phyloP scores from a whole-genome alignment of 2,329 filamentous ascomycete genomes.

The Microcyclospora tardicrescens region DNA sequence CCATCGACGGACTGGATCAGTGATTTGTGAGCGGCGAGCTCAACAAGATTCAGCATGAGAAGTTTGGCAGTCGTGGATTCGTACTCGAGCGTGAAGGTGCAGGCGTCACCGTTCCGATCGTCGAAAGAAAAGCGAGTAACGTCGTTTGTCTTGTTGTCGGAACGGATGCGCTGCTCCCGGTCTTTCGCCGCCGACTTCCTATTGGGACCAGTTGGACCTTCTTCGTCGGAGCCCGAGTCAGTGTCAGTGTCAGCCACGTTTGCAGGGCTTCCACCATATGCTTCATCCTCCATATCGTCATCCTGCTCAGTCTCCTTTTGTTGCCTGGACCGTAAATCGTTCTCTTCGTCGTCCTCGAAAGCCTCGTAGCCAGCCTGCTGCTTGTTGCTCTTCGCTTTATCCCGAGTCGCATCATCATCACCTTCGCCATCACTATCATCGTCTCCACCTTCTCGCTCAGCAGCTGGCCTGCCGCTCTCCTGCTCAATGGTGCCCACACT shows the following conservation, averaged over 20 bases:
- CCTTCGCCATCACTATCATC: slow-evolving; percentile 58
- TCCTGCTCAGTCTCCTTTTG: slow-evolving; percentile 50
- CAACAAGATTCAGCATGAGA: slow-evolving; percentile 81
- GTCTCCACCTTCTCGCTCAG: slow-evolving; percentile 42
- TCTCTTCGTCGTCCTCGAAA: slow-evolving; percentile 83
- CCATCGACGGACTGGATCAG: slow-evolving; percentile 78
- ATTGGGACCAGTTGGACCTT: slow-evolving; percentile 7
- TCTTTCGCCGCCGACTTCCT: slow-evolving; percentile 29
- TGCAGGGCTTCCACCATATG: slow-evolving; percentile 34
- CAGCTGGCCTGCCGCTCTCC: slow-evolving; percentile 29
- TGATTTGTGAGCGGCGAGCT: slow-evolving; percentile 62
- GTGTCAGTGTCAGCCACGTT: slow-evolving; percentile 6
- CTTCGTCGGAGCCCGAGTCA: slow-evolving; percentile 22
- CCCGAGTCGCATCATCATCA: slow-evolving; percentile 46
- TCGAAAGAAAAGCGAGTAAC: slow-evolving; percentile 72
- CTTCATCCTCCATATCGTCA: slow-evolving; percentile 46
- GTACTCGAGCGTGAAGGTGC: slow-evolving; percentile 72
- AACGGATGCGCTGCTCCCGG: slow-evolving; percentile 52
- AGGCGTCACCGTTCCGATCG: slow-evolving; percentile 57
- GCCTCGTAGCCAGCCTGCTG: slow-evolving; percentile 78
- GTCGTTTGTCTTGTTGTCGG: slow-evolving; percentile 43
- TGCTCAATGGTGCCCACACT: slow-evolving; percentile 45
- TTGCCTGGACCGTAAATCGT: slow-evolving; percentile 54
- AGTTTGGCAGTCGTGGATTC: slow-evolving; percentile 72
- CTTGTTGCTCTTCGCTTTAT: slow-evolving; percentile 63